Base-by-base conservation (phyloP, 306 rosid species). In the Prunus padus region DNA sequence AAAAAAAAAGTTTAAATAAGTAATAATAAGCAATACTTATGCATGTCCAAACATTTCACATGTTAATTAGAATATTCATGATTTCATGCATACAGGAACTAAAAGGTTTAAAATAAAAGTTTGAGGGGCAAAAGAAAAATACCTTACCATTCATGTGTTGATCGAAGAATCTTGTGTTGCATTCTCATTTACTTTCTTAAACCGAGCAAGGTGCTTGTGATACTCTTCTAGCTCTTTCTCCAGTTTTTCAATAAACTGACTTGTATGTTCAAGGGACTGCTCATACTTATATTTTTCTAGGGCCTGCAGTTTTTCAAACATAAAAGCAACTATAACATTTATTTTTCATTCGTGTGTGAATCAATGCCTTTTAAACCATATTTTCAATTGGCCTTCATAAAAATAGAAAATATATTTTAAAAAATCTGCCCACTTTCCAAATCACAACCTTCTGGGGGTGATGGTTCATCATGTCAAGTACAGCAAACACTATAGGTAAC, bases 261-360 rank as follows among this genome's bases (percentile, higher is more conserved):
- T 89, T 57, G 97, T 87, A 81, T 91, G 96, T 79, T 93, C 94
- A 72, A 91, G 96, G 37, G 96, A 91, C 75, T 91, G 96, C 77
- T 80, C 86, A 40, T 82, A 91, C 80, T 33, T 85, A 70, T 85
- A 91, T 76, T 88, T 93, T 78, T 88, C 93, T 86, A 93, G 78
- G 66, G 97, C 96, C 97, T 89, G 82, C 64, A 88, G 81, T 67
- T 80, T 74, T 85, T 16, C n/a, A 44, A 33, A 69, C 18, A 14
- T 49, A 33, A 23, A 71, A 52, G 46, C 23, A 4, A 26, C 19
- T 25, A 5, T 44, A 67, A 44, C 5, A 3, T 18, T 44, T 65
- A 23, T 11, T 69, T 69, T 2, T 5, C 37, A 26, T 50, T 33
- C 4, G 14, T 12, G 13, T 8, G 73, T 49, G 23, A 5, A 65